Conservation (phyloP, 2,329 filamentous ascomycete species). For the Alternaria dauci region DNA sequence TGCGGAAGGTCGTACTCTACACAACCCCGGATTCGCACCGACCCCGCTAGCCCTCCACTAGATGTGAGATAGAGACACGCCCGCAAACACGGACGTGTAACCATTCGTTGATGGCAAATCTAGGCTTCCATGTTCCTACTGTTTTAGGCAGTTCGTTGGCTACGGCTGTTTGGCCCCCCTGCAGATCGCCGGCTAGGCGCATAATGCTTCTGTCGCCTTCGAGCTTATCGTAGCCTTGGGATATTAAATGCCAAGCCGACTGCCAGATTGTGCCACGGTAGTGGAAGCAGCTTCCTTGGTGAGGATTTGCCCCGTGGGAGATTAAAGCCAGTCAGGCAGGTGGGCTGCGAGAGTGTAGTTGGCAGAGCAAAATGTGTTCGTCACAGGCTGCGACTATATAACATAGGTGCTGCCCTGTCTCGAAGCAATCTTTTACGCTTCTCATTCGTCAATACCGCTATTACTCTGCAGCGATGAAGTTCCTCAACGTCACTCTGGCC, state of each 20-base stretch:
- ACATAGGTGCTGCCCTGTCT: not conserved
- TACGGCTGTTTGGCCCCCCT: conserved; percentile 11
- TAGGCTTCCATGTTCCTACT: conserved; percentile 15
- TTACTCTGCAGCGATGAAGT: conserved; percentile 38
- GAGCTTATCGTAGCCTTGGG: conserved; percentile 27
- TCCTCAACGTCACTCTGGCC: conserved; percentile 40
- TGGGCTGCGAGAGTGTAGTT: conserved; percentile 16
- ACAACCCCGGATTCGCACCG: conserved; percentile 3
- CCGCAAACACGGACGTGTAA: conserved; percentile 9
- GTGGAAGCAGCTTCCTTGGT: conserved; percentile 34
- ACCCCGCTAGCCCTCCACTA: not conserved
- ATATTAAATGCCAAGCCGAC: conserved; percentile 35
- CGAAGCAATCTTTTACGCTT: conserved; percentile 8
- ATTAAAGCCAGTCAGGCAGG: conserved; percentile 41
- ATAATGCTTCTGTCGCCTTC: conserved; percentile 12
- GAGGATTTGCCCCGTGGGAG: conserved; percentile 31
- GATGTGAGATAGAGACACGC: not conserved
- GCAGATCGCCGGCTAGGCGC: conserved; percentile 24
- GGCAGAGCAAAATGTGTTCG: not conserved
- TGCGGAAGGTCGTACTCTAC: conserved; percentile 12
- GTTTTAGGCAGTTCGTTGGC: conserved; percentile 24
- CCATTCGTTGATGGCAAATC: conserved; percentile 1
- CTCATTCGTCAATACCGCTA: conserved; percentile 6
- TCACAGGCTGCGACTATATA: conserved; percentile 7
- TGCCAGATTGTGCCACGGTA: conserved; percentile 20